Base-by-base conservation (phyloP, 352 stramenopile genomes). In the Elongisporangium prolatum region DNA sequence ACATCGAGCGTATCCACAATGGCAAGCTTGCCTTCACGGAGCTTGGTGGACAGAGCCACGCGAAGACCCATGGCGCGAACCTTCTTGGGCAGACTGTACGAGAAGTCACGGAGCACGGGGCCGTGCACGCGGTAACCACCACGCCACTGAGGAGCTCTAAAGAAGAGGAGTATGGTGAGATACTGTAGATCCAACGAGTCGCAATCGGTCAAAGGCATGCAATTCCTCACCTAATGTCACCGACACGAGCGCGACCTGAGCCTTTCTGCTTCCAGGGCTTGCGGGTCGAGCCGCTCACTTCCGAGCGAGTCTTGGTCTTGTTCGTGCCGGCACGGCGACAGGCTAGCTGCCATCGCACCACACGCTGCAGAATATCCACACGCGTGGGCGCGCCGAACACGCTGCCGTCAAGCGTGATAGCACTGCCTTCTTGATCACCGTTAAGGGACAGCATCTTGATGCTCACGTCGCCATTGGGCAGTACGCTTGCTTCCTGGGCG, bases 211-310 rank as follows among this genome's bases (percentile, higher is more conserved):
- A 44, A 13, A 44, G 34, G 10, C 14, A 4, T 13, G 34, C 34
- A 44, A 44, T 44, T 44, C 34, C 34, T 44, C 34, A 44, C 34
- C 34, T 72, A 57, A 93, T 92, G 65, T 93, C 87, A 52, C 86
- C 86, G n/a, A 96, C 86, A 80, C 86, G 86, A 8, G 86, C 86
- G 44, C 83, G 84, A 14, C 86, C 86, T 17, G 75, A 89, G 25
- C 86, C 86, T 88, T 96, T 96, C 63, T 96, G 86, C 75, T 88
- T 88, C 82, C 84, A 94, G 16, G 83, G 78, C 71, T 96, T 96
- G 63, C 84, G 77, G 63, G 85, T 95, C 21, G 86, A 96, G 37
- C 86, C 85, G 71, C 84, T 93, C 11, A 88, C 82, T 73, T 96
- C 86, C 21, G 83, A 85, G 64, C 86, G 86, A 56, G 84, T 90